Conservation (phyloP, 2,329 filamentous ascomycete genomes). For the Curvularia sp. region DNA sequence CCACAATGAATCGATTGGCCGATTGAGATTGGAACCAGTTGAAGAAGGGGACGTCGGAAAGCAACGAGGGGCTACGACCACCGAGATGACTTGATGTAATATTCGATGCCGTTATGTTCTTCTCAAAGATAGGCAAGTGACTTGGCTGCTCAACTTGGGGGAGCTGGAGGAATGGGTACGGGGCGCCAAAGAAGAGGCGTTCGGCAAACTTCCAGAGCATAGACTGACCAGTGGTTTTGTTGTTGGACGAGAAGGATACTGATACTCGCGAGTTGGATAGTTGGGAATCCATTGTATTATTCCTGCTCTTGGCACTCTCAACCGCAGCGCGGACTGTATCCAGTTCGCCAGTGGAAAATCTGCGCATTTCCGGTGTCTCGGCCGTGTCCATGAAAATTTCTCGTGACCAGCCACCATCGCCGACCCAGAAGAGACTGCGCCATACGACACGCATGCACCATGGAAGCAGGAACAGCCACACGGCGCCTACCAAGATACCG, state of each 20-base stretch:
- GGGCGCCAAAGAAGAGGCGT: conserved; percentile 49
- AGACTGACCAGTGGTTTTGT: conserved; percentile 51
- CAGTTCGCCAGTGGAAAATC: conserved; percentile 20
- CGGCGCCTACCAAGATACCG: conserved; percentile 76
- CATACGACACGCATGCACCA: conserved; percentile 91
- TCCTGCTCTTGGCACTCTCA: conserved; percentile 29
- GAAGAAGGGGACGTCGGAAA: conserved; percentile 67
- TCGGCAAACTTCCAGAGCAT: conserved; percentile 57
- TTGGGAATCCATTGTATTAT: conserved; percentile 28
- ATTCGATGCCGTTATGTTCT: conserved; percentile 36
- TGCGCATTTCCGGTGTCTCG: conserved; percentile 10
- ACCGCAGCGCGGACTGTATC: conserved; percentile 29
- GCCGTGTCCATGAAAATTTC: conserved; percentile 45
- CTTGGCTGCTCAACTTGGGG: conserved; percentile 28
- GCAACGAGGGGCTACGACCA: conserved; percentile 46
- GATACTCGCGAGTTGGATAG: conserved; percentile 46
- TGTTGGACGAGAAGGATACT: conserved; percentile 53
- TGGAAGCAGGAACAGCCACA: conserved; percentile 89
- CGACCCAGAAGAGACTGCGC: conserved; percentile 94
- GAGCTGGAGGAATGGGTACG: conserved; percentile 32
- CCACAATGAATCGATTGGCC: conserved; percentile 80
- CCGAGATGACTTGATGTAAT: conserved; percentile 37
- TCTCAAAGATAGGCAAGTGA: conserved; percentile 33
- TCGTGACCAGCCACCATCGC: conserved; percentile 73
- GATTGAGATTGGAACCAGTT: conserved; percentile 63